phyloP scores from a whole-genome alignment of 768 basidiomycete genomes.

The Russula vinacea region DNA sequence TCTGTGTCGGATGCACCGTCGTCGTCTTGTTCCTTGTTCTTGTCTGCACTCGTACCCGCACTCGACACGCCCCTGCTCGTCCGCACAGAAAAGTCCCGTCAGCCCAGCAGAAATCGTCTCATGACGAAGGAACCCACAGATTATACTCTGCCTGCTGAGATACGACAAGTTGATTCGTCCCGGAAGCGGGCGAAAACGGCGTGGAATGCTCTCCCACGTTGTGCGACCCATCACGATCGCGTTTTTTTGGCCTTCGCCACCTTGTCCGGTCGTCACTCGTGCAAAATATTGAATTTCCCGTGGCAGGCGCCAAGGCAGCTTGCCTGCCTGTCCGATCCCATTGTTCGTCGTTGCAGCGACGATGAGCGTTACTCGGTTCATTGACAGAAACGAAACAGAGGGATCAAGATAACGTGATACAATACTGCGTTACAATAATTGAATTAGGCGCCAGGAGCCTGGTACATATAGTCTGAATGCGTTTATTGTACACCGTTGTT shows the following conservation, averaged over 20 bases:
- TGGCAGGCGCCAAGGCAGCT: slow-evolving; percentile 85
- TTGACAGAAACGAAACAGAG: background rate
- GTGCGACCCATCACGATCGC: slow-evolving; percentile 93
- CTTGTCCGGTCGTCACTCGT: slow-evolving; percentile 63
- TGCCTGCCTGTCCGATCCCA: slow-evolving; percentile 78
- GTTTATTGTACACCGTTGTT: background rate
- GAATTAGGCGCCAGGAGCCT: background rate
- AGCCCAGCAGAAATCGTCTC: slow-evolving; percentile 4
- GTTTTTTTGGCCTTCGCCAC: slow-evolving; percentile 47
- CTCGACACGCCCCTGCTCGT: background rate
- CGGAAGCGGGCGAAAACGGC: slow-evolving; percentile 74
- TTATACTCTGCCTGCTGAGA: slow-evolving; percentile 57
- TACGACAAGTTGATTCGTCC: slow-evolving; percentile 72
- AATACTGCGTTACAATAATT: background rate
- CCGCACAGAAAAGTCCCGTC: slow-evolving; percentile 7
- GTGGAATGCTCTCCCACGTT: slow-evolving; percentile 96
- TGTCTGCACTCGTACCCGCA: background rate
- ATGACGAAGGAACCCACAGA: slow-evolving; percentile 42
- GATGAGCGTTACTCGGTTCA: slow-evolving; percentile 59
- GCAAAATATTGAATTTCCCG: slow-evolving; percentile 92
- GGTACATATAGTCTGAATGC: background rate
- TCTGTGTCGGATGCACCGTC: background rate
- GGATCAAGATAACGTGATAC: background rate
- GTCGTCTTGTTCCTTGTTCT: background rate
- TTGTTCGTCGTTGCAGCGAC: slow-evolving; percentile 86